Percentiles rank a stretch among this genome's conserved stretches.
Evolutionary conservation across 371 early-diverging fungal genomes (phyloP).

Genomic region (Mortierella sp.): DNA sequence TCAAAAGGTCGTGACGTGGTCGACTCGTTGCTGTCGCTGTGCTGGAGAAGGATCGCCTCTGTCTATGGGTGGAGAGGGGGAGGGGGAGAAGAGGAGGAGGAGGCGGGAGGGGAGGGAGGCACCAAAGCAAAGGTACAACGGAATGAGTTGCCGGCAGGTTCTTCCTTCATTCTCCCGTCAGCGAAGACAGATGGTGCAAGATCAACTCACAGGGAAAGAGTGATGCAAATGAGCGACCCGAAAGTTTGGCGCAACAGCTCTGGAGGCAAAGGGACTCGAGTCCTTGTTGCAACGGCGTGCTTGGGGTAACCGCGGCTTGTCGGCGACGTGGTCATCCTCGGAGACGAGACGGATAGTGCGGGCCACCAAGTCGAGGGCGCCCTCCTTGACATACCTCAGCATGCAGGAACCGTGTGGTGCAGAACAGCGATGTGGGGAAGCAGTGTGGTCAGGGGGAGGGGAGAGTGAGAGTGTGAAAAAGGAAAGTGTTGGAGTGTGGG

Average conservation of each 20-base stretch:
- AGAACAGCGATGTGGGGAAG: constrained; percentile 8
- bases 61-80: neutral
- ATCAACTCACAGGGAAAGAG: neutral
- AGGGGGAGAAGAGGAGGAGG: no score
- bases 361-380: constrained; percentile 41
- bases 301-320: constrained; percentile 34
- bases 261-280: constrained; percentile 17
- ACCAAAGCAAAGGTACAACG: no score
- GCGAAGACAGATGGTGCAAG: no score
- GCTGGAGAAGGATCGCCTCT: neutral
- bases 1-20: neutral
- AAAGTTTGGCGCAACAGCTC: constrained; percentile 18
- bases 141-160: no score
- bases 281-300: constrained; percentile 7
- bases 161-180: no score
- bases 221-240: neutral
- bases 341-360: constrained; percentile 51
- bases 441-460: neutral
- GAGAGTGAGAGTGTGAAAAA: neutral
- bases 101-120: no score
- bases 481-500: no score
- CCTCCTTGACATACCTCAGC: constrained; percentile 52
- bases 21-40: neutral
- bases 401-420: constrained; percentile 5
- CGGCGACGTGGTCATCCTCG: constrained; percentile 36